These are phyloP conservation scores for Parafenestella ontariensis DNA, from an alignment of 2,329 filamentous ascomycete species.

Conservation along the genomic window DNA sequence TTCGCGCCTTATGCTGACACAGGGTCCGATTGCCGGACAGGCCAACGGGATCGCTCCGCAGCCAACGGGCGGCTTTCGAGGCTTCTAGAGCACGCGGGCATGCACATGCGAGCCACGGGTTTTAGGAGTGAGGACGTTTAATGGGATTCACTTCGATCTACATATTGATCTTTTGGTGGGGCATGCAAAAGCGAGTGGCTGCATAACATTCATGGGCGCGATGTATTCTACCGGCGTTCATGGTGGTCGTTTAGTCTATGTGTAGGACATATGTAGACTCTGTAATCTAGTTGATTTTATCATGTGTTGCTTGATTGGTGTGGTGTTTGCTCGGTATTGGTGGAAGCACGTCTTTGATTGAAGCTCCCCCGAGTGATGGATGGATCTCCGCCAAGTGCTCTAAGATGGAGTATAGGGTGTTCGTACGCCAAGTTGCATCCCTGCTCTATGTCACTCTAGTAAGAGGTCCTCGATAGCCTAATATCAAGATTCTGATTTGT, in stretches of 20 bases:
- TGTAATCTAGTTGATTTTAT: constrained; percentile 40
- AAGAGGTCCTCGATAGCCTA: too few relatives aligned
- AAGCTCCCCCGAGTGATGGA: too few relatives aligned
- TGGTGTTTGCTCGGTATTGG: not conserved
- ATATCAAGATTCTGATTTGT: too few relatives aligned
- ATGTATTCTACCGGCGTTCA: constrained; percentile 44
- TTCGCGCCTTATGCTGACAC: constrained; percentile 92
- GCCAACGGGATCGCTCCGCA: constrained; percentile 90
- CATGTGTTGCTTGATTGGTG: not conserved
- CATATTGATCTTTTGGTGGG: constrained; percentile 33
- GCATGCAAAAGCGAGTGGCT: constrained; percentile 33
- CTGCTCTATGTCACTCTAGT: too few relatives aligned
- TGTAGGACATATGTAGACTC: constrained; percentile 21
- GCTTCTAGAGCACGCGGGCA: constrained; percentile 35
- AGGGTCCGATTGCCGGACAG: constrained; percentile 76
- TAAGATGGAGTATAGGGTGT: too few relatives aligned
- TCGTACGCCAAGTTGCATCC: too few relatives aligned
- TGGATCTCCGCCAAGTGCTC: too few relatives aligned
- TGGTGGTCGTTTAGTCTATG: constrained; percentile 24
- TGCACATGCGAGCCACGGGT: not conserved
- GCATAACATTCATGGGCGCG: constrained; percentile 25
- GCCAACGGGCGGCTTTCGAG: constrained; percentile 67
- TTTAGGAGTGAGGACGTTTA: not conserved
- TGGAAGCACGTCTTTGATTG: too few relatives aligned
- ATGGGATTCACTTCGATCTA: constrained; percentile 21